These are phyloP conservation scores for Exophiala dermatitidis DNA, from an alignment of 2,329 filamentous ascomycete genomes.

Conservation along the genomic window DNA sequence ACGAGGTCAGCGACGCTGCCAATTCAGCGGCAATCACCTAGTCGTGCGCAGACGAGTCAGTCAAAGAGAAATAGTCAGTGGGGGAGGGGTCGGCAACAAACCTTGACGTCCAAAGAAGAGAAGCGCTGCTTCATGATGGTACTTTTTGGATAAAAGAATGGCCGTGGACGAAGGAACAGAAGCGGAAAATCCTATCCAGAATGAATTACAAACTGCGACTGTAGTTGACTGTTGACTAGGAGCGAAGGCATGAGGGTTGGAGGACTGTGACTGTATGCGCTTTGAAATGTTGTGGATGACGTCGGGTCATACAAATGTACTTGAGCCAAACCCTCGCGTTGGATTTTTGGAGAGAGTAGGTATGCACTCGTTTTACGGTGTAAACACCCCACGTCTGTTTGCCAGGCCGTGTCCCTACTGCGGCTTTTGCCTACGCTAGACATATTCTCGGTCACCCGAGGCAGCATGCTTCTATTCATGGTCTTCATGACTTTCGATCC, in stretches of 20 bases:
- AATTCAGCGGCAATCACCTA: constrained; percentile 94
- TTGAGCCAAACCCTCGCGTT: too few species aligned
- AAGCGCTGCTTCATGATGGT: constrained; percentile 53
- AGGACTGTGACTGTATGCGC: too few species aligned
- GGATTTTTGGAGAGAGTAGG: too few species aligned
- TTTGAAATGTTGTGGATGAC: too few species aligned
- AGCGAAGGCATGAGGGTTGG: too few species aligned
- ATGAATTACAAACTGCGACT: not conserved
- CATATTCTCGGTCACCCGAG: not conserved
- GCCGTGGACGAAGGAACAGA: not conserved
- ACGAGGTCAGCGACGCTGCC: constrained; percentile 62
- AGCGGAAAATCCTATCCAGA: too few species aligned
- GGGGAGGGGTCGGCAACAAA: constrained; percentile 26
- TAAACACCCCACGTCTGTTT: not conserved
- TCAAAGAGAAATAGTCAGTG: not conserved
- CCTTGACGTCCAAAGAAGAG: constrained; percentile 53
- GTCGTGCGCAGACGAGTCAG: constrained; percentile 11
- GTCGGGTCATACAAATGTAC: too few species aligned
- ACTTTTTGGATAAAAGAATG: not conserved
- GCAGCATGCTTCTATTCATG: constrained; percentile 4
- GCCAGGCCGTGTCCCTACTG: not conserved
- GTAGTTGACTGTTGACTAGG: too few species aligned
- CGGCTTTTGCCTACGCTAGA: not conserved
- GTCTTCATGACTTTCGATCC: not conserved
- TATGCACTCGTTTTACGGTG: too few species aligned